Conservation (phyloP, 768 basidiomycete species). For the Auricularia sp. region DNA sequence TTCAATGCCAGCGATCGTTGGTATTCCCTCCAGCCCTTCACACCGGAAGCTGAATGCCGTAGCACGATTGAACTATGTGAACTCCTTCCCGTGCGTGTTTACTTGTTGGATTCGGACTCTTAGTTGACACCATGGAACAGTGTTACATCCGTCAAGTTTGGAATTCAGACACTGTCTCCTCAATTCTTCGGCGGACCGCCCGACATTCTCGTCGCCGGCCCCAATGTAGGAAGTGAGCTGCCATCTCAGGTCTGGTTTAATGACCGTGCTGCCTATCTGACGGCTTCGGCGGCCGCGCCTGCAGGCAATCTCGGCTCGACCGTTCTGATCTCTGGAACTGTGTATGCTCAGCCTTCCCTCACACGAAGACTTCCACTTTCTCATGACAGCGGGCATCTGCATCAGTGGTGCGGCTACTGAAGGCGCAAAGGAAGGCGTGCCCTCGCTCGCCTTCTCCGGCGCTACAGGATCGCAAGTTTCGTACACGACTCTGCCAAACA, state of each 20-base stretch:
- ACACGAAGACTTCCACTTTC: conserved; percentile 21
- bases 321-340: conserved; percentile 32
- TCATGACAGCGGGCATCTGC: conserved; percentile 3
- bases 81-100: conserved; percentile 26
- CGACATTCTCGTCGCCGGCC: conserved; percentile 38
- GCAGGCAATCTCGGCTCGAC: conserved; percentile 22
- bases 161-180: conserved; percentile 38
- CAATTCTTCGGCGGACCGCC: conserved; percentile 29
- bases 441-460: conserved; percentile 41
- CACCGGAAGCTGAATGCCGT: background rate
- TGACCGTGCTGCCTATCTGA: background rate
- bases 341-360: conserved; percentile 22
- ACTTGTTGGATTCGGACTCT: conserved; percentile 1
- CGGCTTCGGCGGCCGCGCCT: background rate
- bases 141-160: conserved; percentile 30
- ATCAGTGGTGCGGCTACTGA: conserved; percentile 41
- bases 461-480: conserved; percentile 29
- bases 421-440: conserved; percentile 39
- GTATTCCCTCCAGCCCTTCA: background rate
- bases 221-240: conserved; percentile 35
- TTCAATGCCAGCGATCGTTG: conserved; percentile 29
- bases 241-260: background rate
- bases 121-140: conserved; percentile 11
- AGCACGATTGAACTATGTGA: conserved; percentile 36
- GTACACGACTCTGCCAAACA: conserved; percentile 38